phyloP scores from a whole-genome alignment of 2,329 filamentous ascomycete genomes.

The Pleomassaria siparia region DNA sequence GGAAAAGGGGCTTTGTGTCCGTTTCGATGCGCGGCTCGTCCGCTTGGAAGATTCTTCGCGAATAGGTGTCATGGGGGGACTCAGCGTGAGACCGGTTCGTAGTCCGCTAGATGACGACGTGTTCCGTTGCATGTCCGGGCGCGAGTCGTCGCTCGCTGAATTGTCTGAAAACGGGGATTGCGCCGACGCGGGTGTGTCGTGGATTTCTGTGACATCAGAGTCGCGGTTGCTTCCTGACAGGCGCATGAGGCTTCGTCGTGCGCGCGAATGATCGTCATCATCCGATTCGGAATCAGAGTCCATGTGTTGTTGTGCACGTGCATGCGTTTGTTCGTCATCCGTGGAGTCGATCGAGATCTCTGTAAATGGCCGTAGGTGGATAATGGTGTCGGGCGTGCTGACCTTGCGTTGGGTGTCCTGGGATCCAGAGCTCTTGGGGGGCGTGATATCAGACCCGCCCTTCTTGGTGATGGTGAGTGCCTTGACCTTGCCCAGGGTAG shows the following conservation, averaged over 20 bases:
- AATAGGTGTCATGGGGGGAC: conserved; percentile 46
- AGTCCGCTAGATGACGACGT: conserved; percentile 31
- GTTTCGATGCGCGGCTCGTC: conserved; percentile 36
- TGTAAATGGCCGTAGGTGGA: conserved; percentile 31
- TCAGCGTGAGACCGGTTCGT: conserved; percentile 35
- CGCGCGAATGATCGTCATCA: conserved; percentile 38
- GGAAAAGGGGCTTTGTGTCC: conserved; percentile 38
- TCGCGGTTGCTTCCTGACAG: conserved; percentile 26
- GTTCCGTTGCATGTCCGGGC: conserved; percentile 31
- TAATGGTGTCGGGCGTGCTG: conserved; percentile 20
- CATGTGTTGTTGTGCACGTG: conserved; percentile 30
- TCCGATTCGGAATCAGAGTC: conserved; percentile 38
- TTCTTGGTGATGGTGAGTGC: conserved; percentile 49
- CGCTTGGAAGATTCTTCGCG: conserved; percentile 48
- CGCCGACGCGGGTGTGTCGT: conserved; percentile 37
- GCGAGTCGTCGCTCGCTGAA: conserved; percentile 23
- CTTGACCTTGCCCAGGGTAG: conserved; percentile 47
- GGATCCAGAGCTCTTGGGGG: conserved; percentile 31
- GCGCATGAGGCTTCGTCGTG: conserved; percentile 32
- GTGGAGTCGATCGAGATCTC: conserved; percentile 34
- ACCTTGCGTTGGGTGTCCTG: conserved; percentile 20
- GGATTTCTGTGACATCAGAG: conserved; percentile 38
- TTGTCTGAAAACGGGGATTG: conserved; percentile 41
- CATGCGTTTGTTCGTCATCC: conserved; percentile 35
- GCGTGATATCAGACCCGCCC: conserved; percentile 29